These are phyloP conservation scores for Aristolochia californica DNA, from an alignment of 164 flowering plant species.

Conservation along the genomic window DNA sequence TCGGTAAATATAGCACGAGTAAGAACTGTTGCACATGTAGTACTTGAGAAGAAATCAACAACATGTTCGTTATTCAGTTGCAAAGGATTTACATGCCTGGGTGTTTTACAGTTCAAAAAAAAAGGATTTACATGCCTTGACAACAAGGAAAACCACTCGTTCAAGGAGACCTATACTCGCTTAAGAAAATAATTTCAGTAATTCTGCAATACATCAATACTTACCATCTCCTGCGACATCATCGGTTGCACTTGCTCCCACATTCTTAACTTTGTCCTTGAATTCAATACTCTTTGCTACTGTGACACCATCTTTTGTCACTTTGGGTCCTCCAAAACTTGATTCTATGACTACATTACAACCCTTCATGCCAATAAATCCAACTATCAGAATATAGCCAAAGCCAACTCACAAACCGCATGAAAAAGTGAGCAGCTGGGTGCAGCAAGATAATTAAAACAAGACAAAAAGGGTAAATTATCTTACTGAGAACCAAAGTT, in stretches of 20 bases:
- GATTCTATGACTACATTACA: constrained; percentile 77
- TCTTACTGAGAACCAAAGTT: too few relatives aligned
- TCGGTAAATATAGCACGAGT: constrained; percentile 84
- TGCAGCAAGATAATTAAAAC: too few relatives aligned
- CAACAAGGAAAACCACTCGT: background rate
- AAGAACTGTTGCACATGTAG: constrained; percentile 96
- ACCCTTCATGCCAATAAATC: constrained; percentile 78
- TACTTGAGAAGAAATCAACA: constrained; percentile 35
- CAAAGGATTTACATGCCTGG: too few relatives aligned
- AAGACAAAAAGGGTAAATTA: too few relatives aligned
- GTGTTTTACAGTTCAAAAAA: too few relatives aligned
- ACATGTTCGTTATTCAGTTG: too few relatives aligned
- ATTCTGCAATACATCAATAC: background rate
- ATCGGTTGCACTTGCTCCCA: constrained; percentile 61
- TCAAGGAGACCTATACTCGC: background rate
- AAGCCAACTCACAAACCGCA: too few relatives aligned
- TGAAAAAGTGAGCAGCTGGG: too few relatives aligned
- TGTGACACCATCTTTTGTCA: constrained; percentile 96
- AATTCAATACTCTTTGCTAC: constrained; percentile 95
- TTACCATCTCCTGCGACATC: constrained; percentile 9
- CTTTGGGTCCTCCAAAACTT: constrained; percentile 90
- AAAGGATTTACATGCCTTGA: background rate
- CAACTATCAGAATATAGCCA: background rate
- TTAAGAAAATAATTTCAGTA: background rate
- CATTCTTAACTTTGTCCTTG: constrained; percentile 69